Percentiles rank a stretch among this genome's conserved stretches.
Conservation (phyloP, 352 stramenopile species). For the Globisporangium heterothallicum region DNA sequence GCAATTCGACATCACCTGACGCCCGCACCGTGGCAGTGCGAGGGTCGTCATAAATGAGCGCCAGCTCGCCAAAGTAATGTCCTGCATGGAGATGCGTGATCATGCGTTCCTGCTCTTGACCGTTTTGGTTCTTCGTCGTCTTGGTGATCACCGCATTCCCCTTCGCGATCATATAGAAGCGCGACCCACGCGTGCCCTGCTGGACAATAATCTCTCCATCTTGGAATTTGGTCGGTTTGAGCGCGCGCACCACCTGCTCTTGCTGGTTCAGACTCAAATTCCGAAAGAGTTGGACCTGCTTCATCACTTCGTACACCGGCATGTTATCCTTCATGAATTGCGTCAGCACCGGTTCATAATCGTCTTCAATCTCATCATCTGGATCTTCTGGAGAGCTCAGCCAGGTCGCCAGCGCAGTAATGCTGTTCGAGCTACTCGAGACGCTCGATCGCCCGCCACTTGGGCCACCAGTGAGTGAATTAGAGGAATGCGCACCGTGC, state of each 20-base stretch:
- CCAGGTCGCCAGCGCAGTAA: slow-evolving; percentile 57
- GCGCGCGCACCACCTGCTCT: slow-evolving; percentile 77
- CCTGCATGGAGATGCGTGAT: slow-evolving; percentile 86
- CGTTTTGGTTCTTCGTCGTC: slow-evolving; percentile 30
- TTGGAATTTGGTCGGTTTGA: slow-evolving; percentile 84
- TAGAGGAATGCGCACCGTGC: slow-evolving; percentile 26
- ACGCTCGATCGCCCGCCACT: slow-evolving; percentile 26
- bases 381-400: slow-evolving; percentile 60
- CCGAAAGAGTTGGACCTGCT: slow-evolving; percentile 81
- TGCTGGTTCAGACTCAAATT: slow-evolving; percentile 86
- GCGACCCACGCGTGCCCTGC: slow-evolving; percentile 75
- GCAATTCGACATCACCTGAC: slow-evolving; percentile 69
- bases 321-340: slow-evolving; percentile 81
- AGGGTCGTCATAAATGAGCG: slow-evolving; percentile 89
- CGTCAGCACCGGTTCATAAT: slow-evolving; percentile 60
- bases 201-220: slow-evolving; percentile 81
- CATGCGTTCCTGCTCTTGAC: slow-evolving; percentile 70
- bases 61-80: slow-evolving; percentile 92
- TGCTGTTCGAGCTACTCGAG: slow-evolving; percentile 51
- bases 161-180: slow-evolving; percentile 90
- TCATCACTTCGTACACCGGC: slow-evolving; percentile 86
- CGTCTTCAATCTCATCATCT: slow-evolving; percentile 59
- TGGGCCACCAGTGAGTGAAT: slow-evolving; percentile 26
- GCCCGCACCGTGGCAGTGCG: slow-evolving; percentile 77
- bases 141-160: slow-evolving; percentile 85